Conservation (phyloP, 2,329 filamentous ascomycete genomes). For the Colletotrichum agaves region DNA sequence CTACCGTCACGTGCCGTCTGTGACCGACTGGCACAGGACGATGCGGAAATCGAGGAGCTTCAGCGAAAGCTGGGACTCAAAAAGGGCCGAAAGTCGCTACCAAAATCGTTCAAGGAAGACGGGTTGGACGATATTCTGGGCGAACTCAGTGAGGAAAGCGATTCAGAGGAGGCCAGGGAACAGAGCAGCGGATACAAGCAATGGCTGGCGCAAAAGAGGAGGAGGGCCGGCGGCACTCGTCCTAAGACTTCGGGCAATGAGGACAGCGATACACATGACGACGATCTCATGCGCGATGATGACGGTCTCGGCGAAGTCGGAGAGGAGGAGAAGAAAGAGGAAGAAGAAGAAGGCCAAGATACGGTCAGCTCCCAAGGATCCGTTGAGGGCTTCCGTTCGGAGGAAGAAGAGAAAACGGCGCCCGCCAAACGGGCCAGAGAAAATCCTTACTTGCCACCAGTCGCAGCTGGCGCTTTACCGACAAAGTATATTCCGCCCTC, state of each 20-base stretch:
- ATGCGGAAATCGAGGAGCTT: slow-evolving; percentile 86
- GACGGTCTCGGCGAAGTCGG: slow-evolving; percentile 44
- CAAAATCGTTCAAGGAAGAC: slow-evolving; percentile 81
- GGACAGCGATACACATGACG: slow-evolving; percentile 27
- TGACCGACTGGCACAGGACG: slow-evolving; percentile 79
- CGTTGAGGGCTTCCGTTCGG: slow-evolving; percentile 54
- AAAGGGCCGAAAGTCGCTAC: slow-evolving; percentile 78
- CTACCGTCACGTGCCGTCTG: slow-evolving; percentile 51
- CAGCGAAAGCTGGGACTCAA: slow-evolving; percentile 89
- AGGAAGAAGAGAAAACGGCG: slow-evolving; percentile 45
- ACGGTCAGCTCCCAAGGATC: slow-evolving; percentile 45
- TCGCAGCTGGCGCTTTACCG: slow-evolving; percentile 51
- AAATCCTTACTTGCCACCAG: slow-evolving; percentile 89
- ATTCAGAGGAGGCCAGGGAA: slow-evolving; percentile 61
- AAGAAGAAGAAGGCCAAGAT: slow-evolving; percentile 44
- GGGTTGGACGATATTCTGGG: slow-evolving; percentile 83
- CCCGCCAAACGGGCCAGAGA: slow-evolving; percentile 69
- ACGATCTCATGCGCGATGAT: slow-evolving; percentile 16
- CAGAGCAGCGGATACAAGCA: slow-evolving; percentile 66
- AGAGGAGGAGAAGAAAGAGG: slow-evolving; percentile 43
- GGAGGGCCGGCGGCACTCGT: slow-evolving; percentile 51
- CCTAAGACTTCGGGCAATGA: neutral
- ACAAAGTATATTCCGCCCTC: slow-evolving; percentile 93
- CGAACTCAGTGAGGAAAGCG: slow-evolving; percentile 60
- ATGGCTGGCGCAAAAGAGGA: slow-evolving; percentile 69